Evolutionary conservation across 768 basidiomycete genomes (phyloP), one percentile per base, ranked within the genome.

Genomic region (Tulasnella sp.): DNA sequence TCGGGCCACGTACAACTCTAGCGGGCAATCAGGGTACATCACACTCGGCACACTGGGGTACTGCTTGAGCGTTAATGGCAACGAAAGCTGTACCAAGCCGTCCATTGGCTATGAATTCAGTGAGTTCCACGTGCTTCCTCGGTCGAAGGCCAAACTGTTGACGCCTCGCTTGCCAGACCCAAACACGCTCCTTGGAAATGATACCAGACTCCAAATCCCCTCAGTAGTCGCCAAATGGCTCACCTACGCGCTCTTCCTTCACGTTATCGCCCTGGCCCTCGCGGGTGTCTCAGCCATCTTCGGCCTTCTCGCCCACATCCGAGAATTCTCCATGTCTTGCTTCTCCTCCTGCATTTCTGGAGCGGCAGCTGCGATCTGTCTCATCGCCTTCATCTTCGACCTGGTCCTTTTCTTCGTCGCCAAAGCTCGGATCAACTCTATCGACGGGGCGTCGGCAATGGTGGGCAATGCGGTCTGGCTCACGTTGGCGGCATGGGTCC

Each of bases 391-490:
- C 84, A 89, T 97, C 42, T 96, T 98, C 84, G 98, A 99, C 84
- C 85, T 98, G 78, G 92, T 89, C 81, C 86, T 98, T 78, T 99
- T 98, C 86, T 95, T 94, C 86, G 85, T 97, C 77, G 93, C 93
- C 78, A 95, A 92, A 82, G 86, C 92, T 67, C 90, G 96, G 75
- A 92, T 99, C 83, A 92, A 93, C 83, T 79, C 81, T 23, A 88
- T 90, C n/a, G 81, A 86, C 5, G 91, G 95, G 26, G 95, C 93
- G 6, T 87, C 87, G 0, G 96, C 97, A 0, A 85, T 87, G 26
- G 92, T 96, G 10, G 96, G 96, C n/a, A 91, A 88, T 78, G 95
- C 93, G 29, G 89, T 96, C 61, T 98, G 96, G 96, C 86, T 98
- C 70, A 95, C 94, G 2, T 89, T 98, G 44, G 92, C 90, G 1